phyloP scores from a whole-genome alignment of 1,284 basidiomycete genomes.

The Irpex sp. region DNA sequence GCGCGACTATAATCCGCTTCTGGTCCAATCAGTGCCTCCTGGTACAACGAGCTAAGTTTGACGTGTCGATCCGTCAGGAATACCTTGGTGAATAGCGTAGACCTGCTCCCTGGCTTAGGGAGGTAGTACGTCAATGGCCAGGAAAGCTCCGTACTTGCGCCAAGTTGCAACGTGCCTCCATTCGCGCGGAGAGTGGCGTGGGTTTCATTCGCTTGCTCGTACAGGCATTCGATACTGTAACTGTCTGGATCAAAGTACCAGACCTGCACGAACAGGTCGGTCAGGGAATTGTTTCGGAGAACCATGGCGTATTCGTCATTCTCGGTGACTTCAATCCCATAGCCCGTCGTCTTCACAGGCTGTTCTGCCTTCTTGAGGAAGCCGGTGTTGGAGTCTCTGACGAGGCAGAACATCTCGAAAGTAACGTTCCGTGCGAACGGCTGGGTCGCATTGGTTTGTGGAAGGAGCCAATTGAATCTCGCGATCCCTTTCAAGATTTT shows the following conservation, averaged over 20 bases:
- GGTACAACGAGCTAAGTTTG: not conserved
- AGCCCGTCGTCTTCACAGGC: not conserved
- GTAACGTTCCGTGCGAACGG: slow-evolving; percentile 2
- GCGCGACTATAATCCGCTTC: no score
- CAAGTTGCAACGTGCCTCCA: slow-evolving; percentile 4
- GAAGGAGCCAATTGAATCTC: slow-evolving; percentile 8
- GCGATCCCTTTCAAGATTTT: slow-evolving; percentile 6
- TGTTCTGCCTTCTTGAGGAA: not conserved
- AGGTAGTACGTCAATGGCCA: not conserved
- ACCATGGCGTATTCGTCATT: slow-evolving; percentile 8
- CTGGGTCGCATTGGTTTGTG: not conserved
- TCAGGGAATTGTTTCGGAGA: slow-evolving; percentile 1
- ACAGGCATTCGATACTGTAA: slow-evolving; percentile 8
- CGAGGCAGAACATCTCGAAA: slow-evolving; percentile 4
- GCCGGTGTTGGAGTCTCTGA: not conserved
- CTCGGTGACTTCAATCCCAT: not conserved
- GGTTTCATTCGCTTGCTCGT: slow-evolving; percentile 1
- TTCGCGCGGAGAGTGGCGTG: slow-evolving; percentile 5
- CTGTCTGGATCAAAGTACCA: slow-evolving; percentile 12
- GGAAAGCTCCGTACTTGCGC: slow-evolving; percentile 5
- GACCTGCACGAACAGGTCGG: slow-evolving; percentile 5
- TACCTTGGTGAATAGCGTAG: not conserved
- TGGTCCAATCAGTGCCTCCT: not conserved
- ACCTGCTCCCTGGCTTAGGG: not conserved
- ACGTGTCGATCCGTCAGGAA: not conserved